Evolutionary conservation across 208 protist genomes (phyloP).

Genomic region (Leishmania arabica): DNA sequence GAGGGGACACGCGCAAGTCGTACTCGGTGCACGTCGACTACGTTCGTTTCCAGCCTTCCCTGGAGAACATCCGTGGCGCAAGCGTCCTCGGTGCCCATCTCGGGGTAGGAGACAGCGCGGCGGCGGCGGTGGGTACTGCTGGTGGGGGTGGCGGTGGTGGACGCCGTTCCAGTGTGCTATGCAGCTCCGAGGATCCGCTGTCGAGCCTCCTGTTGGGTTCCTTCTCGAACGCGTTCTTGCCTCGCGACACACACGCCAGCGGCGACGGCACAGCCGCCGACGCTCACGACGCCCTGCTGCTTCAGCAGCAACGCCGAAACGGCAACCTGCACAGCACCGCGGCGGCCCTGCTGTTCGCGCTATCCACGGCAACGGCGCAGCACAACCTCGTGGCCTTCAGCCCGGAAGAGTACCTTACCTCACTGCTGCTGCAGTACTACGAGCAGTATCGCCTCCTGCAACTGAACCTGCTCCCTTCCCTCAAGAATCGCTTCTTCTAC

Average conservation of each 20-base stretch:
- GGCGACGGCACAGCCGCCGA: not conserved
- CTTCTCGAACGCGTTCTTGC: slow-evolving; percentile 14
- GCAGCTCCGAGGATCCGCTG: slow-evolving; percentile 10
- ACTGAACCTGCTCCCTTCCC: slow-evolving; percentile 62
- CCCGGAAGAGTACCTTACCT: slow-evolving; percentile 53
- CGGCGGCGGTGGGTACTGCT: not conserved
- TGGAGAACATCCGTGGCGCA: not conserved
- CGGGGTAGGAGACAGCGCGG: not conserved
- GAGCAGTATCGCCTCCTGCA: slow-evolving; percentile 78
- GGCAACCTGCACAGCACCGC: slow-evolving; percentile 13
- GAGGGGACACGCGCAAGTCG: slow-evolving; percentile 30
- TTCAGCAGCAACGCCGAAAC: slow-evolving; percentile 4
- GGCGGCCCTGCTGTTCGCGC: slow-evolving; percentile 23
- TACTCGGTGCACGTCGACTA: slow-evolving; percentile 82
- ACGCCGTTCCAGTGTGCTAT: not conserved
- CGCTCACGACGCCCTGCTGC: not conserved
- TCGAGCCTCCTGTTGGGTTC: slow-evolving; percentile 28
- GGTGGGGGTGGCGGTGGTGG: not conserved
- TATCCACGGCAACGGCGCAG: slow-evolving; percentile 33
- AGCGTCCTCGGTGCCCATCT: not conserved
- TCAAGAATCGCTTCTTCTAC: slow-evolving; percentile 71
- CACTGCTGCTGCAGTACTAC: slow-evolving; percentile 73
- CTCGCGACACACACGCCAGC: not conserved
- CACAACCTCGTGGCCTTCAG: slow-evolving; percentile 49
- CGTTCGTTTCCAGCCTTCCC: slow-evolving; percentile 61